Evolutionary conservation across 306 rosid genomes (phyloP).

Genomic region (Chamaecrista fasciculata): DNA sequence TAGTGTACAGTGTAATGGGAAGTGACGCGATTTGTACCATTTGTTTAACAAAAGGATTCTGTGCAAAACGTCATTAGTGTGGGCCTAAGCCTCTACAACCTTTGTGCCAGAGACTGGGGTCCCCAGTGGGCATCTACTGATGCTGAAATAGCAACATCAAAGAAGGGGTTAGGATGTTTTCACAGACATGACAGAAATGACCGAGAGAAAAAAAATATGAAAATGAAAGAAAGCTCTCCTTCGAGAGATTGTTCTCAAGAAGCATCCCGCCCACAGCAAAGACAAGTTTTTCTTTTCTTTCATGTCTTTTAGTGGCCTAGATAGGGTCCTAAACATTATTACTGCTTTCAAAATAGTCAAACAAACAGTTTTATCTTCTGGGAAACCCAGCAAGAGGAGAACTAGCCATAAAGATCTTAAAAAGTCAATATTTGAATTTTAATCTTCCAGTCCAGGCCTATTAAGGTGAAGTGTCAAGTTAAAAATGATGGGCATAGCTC

Average conservation of each 20-base stretch:
- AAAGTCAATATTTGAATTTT: background rate
- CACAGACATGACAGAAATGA: constrained; percentile 40
- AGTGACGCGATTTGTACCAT: constrained; percentile 40
- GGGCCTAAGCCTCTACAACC: constrained; percentile 50
- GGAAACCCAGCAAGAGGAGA: constrained; percentile 12
- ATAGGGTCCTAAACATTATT: background rate
- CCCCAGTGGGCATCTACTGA: constrained; percentile 42
- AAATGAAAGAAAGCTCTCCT: constrained; percentile 19
- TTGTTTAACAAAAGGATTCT: constrained; percentile 27
- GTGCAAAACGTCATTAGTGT: constrained; percentile 39
- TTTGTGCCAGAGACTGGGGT: constrained; percentile 42
- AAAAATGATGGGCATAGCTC: constrained; percentile 18
- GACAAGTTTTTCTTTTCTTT: constrained; percentile 22
- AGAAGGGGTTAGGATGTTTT: constrained; percentile 21
- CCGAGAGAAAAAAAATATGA: constrained; percentile 33
- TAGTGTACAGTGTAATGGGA: constrained; percentile 30
- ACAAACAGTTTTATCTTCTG: background rate
- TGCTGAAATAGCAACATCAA: constrained; percentile 40
- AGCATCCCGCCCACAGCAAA: constrained; percentile 4
- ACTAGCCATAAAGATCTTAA: background rate
- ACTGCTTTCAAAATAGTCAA: constrained; percentile 1
- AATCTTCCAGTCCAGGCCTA: background rate
- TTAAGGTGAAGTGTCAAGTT: constrained; percentile 21
- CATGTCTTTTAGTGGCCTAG: background rate
- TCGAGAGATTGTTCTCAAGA: constrained; percentile 15